Percentiles rank a stretch among this genome's conserved stretches.
Conservation (phyloP, 768 basidiomycete species). For the Boletus rufocinnamomeus region DNA sequence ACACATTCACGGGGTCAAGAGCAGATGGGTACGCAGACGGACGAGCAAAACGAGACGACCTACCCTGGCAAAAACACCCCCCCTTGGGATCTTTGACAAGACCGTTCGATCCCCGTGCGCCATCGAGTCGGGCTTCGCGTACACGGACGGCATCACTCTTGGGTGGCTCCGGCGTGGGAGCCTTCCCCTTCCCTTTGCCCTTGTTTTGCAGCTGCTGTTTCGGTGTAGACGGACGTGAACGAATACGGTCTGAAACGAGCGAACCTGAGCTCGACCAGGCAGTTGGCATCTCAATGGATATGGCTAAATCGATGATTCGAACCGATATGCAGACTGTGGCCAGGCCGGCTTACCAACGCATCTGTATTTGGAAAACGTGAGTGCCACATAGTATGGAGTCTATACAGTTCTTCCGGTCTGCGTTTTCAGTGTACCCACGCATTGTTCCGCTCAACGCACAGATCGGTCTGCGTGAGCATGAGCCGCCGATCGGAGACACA, state of each 20-base stretch:
- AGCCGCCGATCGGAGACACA: too few species aligned
- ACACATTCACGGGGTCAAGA: not conserved
- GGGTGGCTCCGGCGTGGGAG: slow-evolving; percentile 34
- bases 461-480: too few species aligned
- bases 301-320: not conserved
- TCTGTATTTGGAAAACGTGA: too few species aligned
- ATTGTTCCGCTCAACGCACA: too few species aligned
- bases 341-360: too few species aligned
- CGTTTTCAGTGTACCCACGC: too few species aligned
- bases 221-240: slow-evolving; percentile 27
- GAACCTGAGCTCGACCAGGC: slow-evolving; percentile 41
- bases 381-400: too few species aligned
- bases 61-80: slow-evolving; percentile 74
- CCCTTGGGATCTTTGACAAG: slow-evolving; percentile 54
- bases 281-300: slow-evolving; percentile 9
- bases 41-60: slow-evolving; percentile 1
- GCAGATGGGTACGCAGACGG: not conserved
- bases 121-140: slow-evolving; percentile 50
- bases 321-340: not conserved
- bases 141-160: slow-evolving; percentile 52
- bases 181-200: slow-evolving; percentile 43
- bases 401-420: too few species aligned
- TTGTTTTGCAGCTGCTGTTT: slow-evolving; percentile 24
- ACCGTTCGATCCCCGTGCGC: slow-evolving; percentile 38
- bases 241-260: slow-evolving; percentile 58